These are phyloP conservation scores for Coniophora puteana DNA, from an alignment of 1,284 basidiomycete species.

Conservation along the genomic window DNA sequence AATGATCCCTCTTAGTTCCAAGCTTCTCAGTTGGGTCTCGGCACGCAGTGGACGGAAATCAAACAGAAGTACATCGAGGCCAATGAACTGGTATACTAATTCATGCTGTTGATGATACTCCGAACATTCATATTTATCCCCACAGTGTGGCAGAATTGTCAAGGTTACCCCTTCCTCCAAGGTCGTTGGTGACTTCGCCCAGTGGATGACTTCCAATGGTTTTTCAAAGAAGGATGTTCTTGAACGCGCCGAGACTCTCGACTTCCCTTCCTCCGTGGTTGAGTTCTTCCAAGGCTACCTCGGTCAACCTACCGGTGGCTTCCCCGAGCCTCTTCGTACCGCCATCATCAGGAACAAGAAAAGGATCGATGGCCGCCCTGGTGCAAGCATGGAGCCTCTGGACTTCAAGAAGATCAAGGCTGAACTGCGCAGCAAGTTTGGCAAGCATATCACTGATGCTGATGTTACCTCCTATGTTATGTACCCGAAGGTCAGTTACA, in stretches of 20 bases:
- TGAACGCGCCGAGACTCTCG: constrained; percentile 83
- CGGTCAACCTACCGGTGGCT: constrained; percentile 95
- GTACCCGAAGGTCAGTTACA: constrained; percentile 78
- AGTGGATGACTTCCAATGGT: constrained; percentile 98
- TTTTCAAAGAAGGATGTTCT: constrained; percentile 86
- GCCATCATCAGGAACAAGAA: constrained; percentile 93
- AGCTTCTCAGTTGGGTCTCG: constrained; percentile 94
- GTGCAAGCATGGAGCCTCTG: constrained; percentile 81
- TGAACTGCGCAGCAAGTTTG: constrained; percentile 91
- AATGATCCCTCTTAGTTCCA: constrained; percentile 74
- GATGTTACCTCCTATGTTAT: constrained; percentile 96
- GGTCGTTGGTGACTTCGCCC: constrained; percentile 98
- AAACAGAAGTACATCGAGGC: constrained; percentile 99
- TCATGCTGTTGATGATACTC: constrained; percentile 1
- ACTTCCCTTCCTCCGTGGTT: constrained; percentile 96
- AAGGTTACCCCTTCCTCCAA: constrained; percentile 99
- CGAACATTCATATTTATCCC: constrained; percentile 12
- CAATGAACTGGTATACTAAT: constrained; percentile 69
- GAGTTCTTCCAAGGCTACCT: constrained; percentile 99
- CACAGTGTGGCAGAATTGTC: constrained; percentile 93
- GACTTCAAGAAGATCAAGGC: constrained; percentile 97
- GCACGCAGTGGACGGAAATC: constrained; percentile 98
- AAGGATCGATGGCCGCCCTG: constrained; percentile 92
- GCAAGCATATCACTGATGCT: constrained; percentile 87
- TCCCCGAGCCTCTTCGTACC: constrained; percentile 94